Evolutionary conservation across 805 yeast species (phyloP), one percentile per base, ranked within the genome.

Genomic region (Pichia sporocuriosa): DNA sequence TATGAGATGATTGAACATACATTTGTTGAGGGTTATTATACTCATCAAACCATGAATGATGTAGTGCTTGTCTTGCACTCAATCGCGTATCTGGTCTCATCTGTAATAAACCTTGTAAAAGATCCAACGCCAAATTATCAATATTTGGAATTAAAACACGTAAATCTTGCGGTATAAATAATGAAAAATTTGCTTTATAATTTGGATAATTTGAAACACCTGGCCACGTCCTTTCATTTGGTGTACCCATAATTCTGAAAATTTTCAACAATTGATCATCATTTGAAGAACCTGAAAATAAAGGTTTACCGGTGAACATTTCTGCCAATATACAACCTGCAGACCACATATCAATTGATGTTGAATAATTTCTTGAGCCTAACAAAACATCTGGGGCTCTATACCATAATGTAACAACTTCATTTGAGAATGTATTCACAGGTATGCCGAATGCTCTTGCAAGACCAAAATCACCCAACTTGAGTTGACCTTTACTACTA

Each of bases 391-490:
- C 98, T 0, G 98, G 98, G 0, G 97, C 96, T 50, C 98, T 76
- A 64, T 90, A 90, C 98, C 98, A 93, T 49, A 93, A 68, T 0
- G 98, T 93, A 34, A 93, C 98, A 40, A 93, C 97, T 62, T 93
- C 98, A 63, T 90, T 93, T 17, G 96, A 86, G 58, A 89, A 93
- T 0, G 98, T 93, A 66, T 94, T 88, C 48, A 93, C 90, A 2
- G 98, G 98, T 40, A 93, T 94, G 15, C 98, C 98, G 66, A 86
- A 93, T 4, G 98, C 98, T 49, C 98, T 72, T 0, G 97, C 97
- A 44, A 93, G 73, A 28, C 98, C 98, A 61, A 93, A 93, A 68
- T 93, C 98, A 29, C 96, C 98, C 48, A 93, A 69, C 60, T 93
- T 93, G 54, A 93, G 70, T 59, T 84, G 93, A 7, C 98, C 98